A percentile compares a stretch with the other conserved stretches of the same genome.
Evolutionary conservation across 371 early-diverging fungal species (phyloP).

Genomic region (Lichtheimia ramosa): DNA sequence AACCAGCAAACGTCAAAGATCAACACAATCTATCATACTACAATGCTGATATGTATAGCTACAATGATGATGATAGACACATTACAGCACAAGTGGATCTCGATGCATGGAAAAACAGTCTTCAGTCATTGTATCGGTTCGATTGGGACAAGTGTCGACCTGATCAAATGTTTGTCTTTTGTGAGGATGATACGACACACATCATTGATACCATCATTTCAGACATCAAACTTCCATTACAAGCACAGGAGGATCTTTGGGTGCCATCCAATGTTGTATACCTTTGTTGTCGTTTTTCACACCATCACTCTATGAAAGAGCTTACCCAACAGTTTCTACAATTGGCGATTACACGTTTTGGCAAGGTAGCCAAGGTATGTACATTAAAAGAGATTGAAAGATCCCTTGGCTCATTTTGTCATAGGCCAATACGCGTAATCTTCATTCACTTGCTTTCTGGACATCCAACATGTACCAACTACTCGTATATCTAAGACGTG

Average conservation of each 20-base stretch:
- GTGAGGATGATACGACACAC: constrained; percentile 57
- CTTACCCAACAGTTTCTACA: constrained; percentile 64
- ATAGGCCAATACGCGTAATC: constrained; percentile 25
- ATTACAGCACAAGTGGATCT: constrained; percentile 16
- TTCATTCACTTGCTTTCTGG: constrained; percentile 67
- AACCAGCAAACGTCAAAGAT: too few species aligned
- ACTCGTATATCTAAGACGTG: constrained; percentile 78
- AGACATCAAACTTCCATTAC: constrained; percentile 43
- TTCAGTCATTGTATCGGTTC: constrained; percentile 52
- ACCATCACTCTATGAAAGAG: constrained; percentile 67
- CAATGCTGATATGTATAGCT: background rate
- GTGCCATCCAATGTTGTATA: constrained; percentile 84
- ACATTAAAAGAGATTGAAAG: background rate
- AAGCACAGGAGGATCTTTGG: constrained; percentile 51
- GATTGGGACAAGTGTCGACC: constrained; percentile 72
- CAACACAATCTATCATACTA: constrained; percentile 9
- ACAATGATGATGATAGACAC: background rate
- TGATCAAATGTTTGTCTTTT: constrained; percentile 92
- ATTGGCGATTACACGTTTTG: constrained; percentile 52
- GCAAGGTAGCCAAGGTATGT: constrained; percentile 51
- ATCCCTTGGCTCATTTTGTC: background rate
- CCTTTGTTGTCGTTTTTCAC: constrained; percentile 86
- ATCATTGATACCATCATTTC: constrained; percentile 68
- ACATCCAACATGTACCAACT: constrained; percentile 76
- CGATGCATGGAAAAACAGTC: constrained; percentile 19